phyloP scores from a whole-genome alignment of 75 land plant genomes.

The Cupressus sempervirens region DNA sequence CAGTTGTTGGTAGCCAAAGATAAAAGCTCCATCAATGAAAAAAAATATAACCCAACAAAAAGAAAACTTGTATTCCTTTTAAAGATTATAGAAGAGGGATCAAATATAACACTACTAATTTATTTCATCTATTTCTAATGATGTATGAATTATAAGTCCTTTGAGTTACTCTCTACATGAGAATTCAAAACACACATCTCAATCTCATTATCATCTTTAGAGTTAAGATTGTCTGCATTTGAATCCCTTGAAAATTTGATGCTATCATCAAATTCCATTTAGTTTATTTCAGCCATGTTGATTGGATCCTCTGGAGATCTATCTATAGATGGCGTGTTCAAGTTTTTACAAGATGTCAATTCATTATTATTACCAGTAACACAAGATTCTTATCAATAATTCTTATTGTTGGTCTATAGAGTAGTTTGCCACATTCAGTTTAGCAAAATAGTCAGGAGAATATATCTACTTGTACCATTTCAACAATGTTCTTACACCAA shows the following conservation, averaged over 20 bases:
- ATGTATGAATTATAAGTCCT: not conserved
- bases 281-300: not conserved
- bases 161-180: too few relatives aligned
- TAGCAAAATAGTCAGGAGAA: not conserved
- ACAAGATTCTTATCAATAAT: not conserved
- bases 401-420: not conserved
- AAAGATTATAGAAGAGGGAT: not conserved
- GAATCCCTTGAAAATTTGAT: constrained; percentile 1
- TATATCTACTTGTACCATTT: constrained; percentile 22
- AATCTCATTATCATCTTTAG: constrained; percentile 2
- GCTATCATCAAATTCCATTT: not conserved
- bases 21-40: not conserved
- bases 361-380: not conserved
- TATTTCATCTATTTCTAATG: constrained; percentile 5
- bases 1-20: not conserved
- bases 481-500: constrained; percentile 18
- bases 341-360: not conserved
- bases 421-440: not conserved
- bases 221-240: constrained; percentile 2
- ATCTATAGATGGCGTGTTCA: not conserved
- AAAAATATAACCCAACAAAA: not conserved
- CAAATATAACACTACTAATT: not conserved
- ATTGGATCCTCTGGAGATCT: not conserved
- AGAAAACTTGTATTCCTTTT: not conserved
- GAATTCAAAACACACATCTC: constrained; percentile 8